These are phyloP conservation scores for Phaeodactylum tricornutum DNA, from an alignment of 108 stramenopile species.

Conservation along the genomic window DNA sequence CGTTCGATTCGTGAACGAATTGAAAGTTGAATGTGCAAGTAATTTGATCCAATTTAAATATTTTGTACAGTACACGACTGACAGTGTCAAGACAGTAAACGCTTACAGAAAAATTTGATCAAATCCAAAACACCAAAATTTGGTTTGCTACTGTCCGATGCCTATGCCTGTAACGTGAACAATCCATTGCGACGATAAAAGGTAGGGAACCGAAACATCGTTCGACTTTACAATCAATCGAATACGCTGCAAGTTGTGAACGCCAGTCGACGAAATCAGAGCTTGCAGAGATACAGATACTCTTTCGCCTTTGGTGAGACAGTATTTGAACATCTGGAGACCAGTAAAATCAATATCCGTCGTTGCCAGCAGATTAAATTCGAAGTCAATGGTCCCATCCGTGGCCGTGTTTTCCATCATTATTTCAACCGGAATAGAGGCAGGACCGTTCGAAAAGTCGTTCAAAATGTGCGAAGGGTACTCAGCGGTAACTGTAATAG, in stretches of 20 bases:
- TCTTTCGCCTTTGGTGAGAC: constrained; percentile 41
- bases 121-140: too few species aligned
- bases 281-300: constrained; percentile 50
- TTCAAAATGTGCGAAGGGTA: constrained; percentile 38
- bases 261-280: constrained; percentile 36
- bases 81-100: too few species aligned
- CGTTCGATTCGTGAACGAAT: too few species aligned
- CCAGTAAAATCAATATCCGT: constrained; percentile 54
- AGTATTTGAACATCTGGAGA: constrained; percentile 21
- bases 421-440: constrained; percentile 41
- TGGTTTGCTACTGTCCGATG: too few species aligned
- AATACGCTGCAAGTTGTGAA: constrained; percentile 52
- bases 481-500: constrained; percentile 41
- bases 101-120: too few species aligned
- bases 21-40: too few species aligned
- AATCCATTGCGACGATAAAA: constrained; percentile 10
- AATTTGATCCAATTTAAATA: too few species aligned
- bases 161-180: constrained; percentile 2
- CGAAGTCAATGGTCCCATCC: constrained; percentile 40
- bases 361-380: constrained; percentile 34
- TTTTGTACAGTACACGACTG: too few species aligned
- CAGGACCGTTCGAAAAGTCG: constrained; percentile 48
- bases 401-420: constrained; percentile 48
- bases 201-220: constrained; percentile 2
- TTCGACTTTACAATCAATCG: not conserved